Conservation (phyloP, 148 eudicot genomes). For the Camellia granthamiana region DNA sequence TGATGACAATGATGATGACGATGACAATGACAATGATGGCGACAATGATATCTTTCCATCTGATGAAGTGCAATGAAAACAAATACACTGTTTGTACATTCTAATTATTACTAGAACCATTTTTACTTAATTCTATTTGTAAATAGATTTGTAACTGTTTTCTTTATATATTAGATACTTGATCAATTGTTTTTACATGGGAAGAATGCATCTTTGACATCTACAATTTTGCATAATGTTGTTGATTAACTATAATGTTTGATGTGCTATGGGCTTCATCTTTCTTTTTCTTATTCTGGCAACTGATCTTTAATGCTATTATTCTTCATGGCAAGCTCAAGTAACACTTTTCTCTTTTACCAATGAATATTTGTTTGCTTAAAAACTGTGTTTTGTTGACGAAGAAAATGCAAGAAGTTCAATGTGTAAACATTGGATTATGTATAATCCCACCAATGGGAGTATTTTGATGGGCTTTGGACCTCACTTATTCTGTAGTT, state of each 20-base stretch:
- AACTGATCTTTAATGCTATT: not conserved
- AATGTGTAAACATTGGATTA: not conserved
- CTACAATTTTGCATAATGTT: not conserved
- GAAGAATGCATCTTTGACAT: not conserved
- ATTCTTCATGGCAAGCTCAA: not conserved
- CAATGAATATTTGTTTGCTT: too few relatives aligned
- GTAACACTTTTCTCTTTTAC: not conserved
- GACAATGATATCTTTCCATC: conserved; percentile 48
- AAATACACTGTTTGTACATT: conserved; percentile 19
- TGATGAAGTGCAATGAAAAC: conserved; percentile 22
- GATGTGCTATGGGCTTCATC: not conserved
- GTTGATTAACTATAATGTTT: not conserved
- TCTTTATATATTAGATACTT: not conserved
- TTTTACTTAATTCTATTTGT: conserved; percentile 20
- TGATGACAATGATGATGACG: conserved; percentile 25
- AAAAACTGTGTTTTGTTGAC: not conserved
- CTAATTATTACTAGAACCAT: not conserved
- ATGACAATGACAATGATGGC: conserved; percentile 26
- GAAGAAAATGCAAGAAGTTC: too few relatives aligned
- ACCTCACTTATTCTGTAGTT: too few relatives aligned
- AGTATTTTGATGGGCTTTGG: not conserved
- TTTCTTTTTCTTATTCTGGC: not conserved
- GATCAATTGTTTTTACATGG: not conserved
- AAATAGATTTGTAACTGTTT: conserved; percentile 17
- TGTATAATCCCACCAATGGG: not conserved